Percentiles rank a stretch among this genome's conserved stretches.
phyloP scores from a whole-genome alignment of 495 filamentous ascomycete species.

The Amphirosellinia nigrospora region DNA sequence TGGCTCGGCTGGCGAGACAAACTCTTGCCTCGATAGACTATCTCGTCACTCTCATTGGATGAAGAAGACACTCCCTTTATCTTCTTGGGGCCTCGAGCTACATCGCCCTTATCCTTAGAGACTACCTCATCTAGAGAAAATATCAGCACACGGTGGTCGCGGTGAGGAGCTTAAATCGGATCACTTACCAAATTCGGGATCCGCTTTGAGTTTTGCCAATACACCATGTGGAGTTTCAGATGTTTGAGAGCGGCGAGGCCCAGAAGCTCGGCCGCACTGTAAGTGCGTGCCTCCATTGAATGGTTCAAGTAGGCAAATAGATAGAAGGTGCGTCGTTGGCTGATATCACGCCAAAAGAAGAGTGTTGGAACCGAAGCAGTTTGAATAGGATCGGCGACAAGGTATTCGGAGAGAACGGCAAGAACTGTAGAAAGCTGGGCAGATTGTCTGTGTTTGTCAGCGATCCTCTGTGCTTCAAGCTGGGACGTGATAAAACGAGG shows the following conservation, averaged over 20 bases:
- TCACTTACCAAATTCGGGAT: conserved; percentile 46
- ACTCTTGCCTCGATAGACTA: conserved; percentile 34
- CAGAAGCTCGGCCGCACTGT: conserved; percentile 48
- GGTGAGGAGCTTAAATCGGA: background rate
- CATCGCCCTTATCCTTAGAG: conserved; percentile 24
- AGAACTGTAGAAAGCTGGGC: conserved; percentile 34
- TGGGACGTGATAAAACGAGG: conserved; percentile 44
- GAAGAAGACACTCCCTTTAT: conserved; percentile 32
- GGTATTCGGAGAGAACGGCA: conserved; percentile 29
- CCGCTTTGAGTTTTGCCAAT: conserved; percentile 31
- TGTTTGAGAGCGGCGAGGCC: conserved; percentile 31
- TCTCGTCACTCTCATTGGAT: conserved; percentile 33
- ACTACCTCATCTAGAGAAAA: conserved; percentile 28
- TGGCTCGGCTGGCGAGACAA: conserved; percentile 10
- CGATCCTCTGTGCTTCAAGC: conserved; percentile 44
- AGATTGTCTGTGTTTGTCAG: conserved; percentile 29
- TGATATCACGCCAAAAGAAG: conserved; percentile 38
- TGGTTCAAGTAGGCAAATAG: conserved; percentile 41
- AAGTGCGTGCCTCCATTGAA: conserved; percentile 44
- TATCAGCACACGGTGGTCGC: background rate
- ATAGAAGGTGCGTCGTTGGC: conserved; percentile 38
- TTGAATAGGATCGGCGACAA: conserved; percentile 21
- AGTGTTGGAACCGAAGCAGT: conserved; percentile 34
- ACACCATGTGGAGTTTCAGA: conserved; percentile 5
- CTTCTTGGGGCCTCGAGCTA: conserved; percentile 26